Evolutionary conservation across 371 early-diverging fungal species (phyloP).

Genomic region (Choanephora cucurbitarum): DNA sequence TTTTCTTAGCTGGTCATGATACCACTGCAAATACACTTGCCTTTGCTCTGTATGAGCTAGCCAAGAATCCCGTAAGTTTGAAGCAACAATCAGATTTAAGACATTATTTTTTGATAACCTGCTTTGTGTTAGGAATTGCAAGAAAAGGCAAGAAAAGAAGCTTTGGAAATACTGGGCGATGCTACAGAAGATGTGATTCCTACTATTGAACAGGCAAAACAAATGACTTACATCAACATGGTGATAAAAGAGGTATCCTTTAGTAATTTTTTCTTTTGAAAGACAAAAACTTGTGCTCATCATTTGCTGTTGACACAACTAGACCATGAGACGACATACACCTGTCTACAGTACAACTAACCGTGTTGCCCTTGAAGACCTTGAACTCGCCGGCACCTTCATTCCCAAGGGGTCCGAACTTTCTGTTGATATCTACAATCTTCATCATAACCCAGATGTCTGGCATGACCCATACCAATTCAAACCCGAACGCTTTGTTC

Average conservation of each 20-base stretch:
- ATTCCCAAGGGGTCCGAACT: slow-evolving; percentile 47
- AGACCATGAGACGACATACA: slow-evolving; percentile 48
- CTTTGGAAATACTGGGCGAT: slow-evolving; percentile 54
- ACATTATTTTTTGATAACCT: too few species aligned
- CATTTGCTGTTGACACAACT: too few species aligned
- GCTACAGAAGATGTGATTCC: slow-evolving; percentile 41
- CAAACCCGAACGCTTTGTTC: slow-evolving; percentile 51
- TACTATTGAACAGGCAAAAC: slow-evolving; percentile 42
- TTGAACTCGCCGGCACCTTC: slow-evolving; percentile 33
- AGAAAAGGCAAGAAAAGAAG: slow-evolving; percentile 51
- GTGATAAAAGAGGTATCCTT: slow-evolving; percentile 40
- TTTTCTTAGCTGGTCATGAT: slow-evolving; percentile 49
- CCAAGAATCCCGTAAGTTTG: slow-evolving; percentile 38
- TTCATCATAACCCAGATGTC: slow-evolving; percentile 40
- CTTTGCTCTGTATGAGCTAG: slow-evolving; percentile 46
- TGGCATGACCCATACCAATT: slow-evolving; percentile 47
- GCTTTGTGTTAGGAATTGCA: slow-evolving; percentile 44
- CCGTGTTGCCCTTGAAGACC: slow-evolving; percentile 32
- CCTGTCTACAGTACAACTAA: slow-evolving; percentile 25
- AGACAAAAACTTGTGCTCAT: too few species aligned
- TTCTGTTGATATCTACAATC: slow-evolving; percentile 34
- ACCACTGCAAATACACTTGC: slow-evolving; percentile 53
- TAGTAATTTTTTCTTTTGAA: too few species aligned
- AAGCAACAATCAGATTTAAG: too few species aligned
- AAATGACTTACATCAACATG: slow-evolving; percentile 46